Evolutionary conservation across 768 basidiomycete genomes (phyloP).

Genomic region (Mycena alexandri): DNA sequence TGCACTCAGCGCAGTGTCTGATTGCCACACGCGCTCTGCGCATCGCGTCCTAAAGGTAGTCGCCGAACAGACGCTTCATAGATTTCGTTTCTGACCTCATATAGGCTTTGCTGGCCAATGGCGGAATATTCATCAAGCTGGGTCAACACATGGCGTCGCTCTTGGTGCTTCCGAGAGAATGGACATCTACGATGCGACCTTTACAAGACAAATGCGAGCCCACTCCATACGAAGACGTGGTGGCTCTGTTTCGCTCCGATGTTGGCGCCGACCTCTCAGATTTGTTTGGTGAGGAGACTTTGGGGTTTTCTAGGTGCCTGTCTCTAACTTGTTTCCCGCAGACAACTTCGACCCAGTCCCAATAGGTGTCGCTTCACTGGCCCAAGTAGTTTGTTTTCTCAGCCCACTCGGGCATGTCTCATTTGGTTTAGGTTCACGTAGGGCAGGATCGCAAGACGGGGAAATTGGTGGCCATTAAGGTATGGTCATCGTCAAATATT

Average conservation of each 20-base stretch:
- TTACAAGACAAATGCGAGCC: constrained; percentile 95
- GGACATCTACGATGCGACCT: constrained; percentile 64
- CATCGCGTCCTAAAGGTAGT: constrained; percentile 70
- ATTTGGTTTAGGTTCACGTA: constrained; percentile 72
- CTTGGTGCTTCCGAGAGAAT: constrained; percentile 64
- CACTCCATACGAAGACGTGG: constrained; percentile 83
- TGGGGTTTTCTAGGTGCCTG: background rate
- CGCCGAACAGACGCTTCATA: constrained; percentile 26
- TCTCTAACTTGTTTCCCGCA: constrained; percentile 6
- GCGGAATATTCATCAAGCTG: constrained; percentile 69
- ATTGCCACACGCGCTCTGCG: constrained; percentile 90
- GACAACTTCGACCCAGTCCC: constrained; percentile 87
- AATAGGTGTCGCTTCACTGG: constrained; percentile 95
- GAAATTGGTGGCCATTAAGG: constrained; percentile 88
- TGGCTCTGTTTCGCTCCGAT: constrained; percentile 82
- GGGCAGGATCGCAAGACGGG: constrained; percentile 80
- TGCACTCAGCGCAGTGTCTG: constrained; percentile 64
- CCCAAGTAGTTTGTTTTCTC: constrained; percentile 60
- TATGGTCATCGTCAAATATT: constrained; percentile 44
- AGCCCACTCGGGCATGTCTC: background rate
- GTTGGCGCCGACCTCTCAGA: constrained; percentile 80
- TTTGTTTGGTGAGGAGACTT: constrained; percentile 64
- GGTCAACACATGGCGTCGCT: constrained; percentile 90
- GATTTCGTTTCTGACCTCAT: constrained; percentile 63
- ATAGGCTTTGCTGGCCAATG: constrained; percentile 87